Evolutionary conservation across 495 filamentous ascomycete genomes (phyloP).

Genomic region (Lepraria neglecta): DNA sequence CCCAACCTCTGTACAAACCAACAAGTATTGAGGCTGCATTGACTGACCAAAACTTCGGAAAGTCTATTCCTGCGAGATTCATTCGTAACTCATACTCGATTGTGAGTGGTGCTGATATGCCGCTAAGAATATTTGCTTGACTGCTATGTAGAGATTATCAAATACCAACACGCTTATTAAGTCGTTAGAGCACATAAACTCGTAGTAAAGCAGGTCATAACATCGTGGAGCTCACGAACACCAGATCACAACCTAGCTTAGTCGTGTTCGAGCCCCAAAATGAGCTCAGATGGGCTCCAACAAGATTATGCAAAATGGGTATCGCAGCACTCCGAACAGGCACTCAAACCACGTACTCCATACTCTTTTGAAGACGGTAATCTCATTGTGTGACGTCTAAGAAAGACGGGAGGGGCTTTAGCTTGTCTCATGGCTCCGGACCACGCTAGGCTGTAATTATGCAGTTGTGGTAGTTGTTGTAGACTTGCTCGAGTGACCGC

Average conservation of each 20-base stretch:
- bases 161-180: neutral
- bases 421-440: neutral
- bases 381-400: neutral
- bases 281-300: neutral
- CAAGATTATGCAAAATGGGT: neutral
- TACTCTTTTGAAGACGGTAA: neutral
- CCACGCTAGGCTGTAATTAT: neutral
- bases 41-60: too few relatives aligned
- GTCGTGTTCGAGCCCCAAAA: too few relatives aligned
- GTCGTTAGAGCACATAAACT: neutral
- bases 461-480: neutral
- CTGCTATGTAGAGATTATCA: neutral
- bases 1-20: too few relatives aligned
- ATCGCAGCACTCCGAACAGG: neutral
- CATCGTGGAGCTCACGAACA: neutral
- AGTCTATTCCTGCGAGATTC: too few relatives aligned
- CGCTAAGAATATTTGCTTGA: neutral
- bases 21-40: too few relatives aligned
- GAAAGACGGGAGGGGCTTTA: neutral
- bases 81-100: too few relatives aligned
- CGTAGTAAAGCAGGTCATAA: neutral
- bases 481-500: slow-evolving; percentile 20
- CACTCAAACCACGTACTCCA: neutral
- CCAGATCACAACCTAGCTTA: neutral
- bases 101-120: too few relatives aligned